Conservation (phyloP, 1,284 basidiomycete species). For the Cystobasidiaceae sp. region DNA sequence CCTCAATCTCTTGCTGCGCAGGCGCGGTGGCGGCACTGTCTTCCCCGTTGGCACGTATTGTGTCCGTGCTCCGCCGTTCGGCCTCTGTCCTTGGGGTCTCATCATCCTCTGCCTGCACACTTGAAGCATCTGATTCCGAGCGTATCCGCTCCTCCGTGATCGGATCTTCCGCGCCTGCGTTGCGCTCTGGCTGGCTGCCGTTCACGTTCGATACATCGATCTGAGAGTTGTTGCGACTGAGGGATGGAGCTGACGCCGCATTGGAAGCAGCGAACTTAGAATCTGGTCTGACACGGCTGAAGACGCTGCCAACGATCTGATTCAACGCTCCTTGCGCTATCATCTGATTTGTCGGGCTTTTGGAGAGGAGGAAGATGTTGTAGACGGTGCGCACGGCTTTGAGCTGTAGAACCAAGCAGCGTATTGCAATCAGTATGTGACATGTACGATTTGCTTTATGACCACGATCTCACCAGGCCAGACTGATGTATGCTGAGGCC, state of each 20-base stretch:
- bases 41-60: background rate
- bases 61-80: background rate
- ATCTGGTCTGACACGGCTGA: slow-evolving; percentile 56
- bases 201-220: no score
- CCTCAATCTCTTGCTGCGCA: background rate
- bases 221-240: no score
- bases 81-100: background rate
- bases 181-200: background rate
- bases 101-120: background rate
- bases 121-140: background rate
- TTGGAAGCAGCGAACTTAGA: slow-evolving; percentile 14
- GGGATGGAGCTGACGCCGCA: background rate
- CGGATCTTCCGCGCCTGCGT: background rate
- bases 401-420: slow-evolving; percentile 48
- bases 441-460: background rate
- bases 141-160: background rate
- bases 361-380: slow-evolving; percentile 86
- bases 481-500: slow-evolving; percentile 80
- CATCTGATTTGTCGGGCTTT: slow-evolving; percentile 85
- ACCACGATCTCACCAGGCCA: slow-evolving; percentile 53
- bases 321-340: slow-evolving; percentile 93
- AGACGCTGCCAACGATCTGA: slow-evolving; percentile 95
- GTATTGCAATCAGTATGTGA: background rate
- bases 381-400: slow-evolving; percentile 95
- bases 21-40: background rate